Evolutionary conservation across 305 asterid genomes (phyloP).

Genomic region (Rubia peregrina): DNA sequence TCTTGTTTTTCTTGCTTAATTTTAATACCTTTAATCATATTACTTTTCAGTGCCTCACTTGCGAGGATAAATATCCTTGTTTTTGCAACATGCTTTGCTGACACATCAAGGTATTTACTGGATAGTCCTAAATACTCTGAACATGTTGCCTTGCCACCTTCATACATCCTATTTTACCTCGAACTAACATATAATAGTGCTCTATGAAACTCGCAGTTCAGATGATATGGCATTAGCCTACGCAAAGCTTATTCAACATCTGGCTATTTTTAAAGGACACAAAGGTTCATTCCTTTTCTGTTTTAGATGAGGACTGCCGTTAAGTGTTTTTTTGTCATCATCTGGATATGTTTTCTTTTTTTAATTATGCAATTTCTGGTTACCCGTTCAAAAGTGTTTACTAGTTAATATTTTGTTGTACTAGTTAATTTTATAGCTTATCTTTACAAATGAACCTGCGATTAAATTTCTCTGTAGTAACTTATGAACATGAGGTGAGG

Average conservation of each 20-base stretch:
- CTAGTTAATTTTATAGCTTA: not conserved
- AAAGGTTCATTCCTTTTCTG: slow-evolving; percentile 41
- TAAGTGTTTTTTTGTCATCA: not conserved
- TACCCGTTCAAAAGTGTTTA: not conserved
- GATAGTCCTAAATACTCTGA: slow-evolving; percentile 3
- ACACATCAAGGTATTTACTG: slow-evolving; percentile 65
- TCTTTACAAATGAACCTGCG: not conserved
- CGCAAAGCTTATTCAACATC: slow-evolving; percentile 83
- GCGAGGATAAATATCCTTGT: slow-evolving; percentile 70
- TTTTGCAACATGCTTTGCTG: slow-evolving; percentile 76
- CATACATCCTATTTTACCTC: slow-evolving; percentile 2
- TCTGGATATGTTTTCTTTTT: not conserved
- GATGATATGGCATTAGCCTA: slow-evolving; percentile 79
- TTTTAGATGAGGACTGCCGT: slow-evolving; percentile 14
- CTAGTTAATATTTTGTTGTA: not conserved
- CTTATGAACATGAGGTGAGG: not conserved
- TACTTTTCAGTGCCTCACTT: slow-evolving; percentile 63
- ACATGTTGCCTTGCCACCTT: slow-evolving; percentile 16
- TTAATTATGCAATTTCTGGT: not conserved
- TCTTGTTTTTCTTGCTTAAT: not conserved
- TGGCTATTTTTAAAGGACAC: slow-evolving; percentile 81
- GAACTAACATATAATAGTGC: slow-evolving; percentile 1
- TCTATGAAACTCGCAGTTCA: slow-evolving; percentile 40
- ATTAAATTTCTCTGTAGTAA: not conserved
- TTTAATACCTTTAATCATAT: slow-evolving; percentile 25